Percentiles rank a stretch among this genome's conserved stretches.
These are phyloP conservation scores for Paragyromitra xinjiangensis DNA, from an alignment of 495 filamentous ascomycete species.

Conservation along the genomic window DNA sequence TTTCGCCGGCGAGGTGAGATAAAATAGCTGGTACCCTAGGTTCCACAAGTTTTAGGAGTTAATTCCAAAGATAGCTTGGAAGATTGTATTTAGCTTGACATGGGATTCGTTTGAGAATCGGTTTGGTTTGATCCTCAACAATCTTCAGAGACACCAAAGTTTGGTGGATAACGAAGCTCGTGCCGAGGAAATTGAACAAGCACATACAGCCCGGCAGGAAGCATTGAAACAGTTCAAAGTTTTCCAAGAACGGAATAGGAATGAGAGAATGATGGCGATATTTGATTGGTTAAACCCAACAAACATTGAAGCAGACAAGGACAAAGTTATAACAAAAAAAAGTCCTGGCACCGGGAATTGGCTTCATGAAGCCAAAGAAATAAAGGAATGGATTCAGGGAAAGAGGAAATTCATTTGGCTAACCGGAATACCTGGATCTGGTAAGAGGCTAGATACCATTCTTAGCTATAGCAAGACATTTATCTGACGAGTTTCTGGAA, in stretches of 20 bases:
- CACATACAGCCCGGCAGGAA: conserved; percentile 39
- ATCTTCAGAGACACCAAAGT: conserved; percentile 47
- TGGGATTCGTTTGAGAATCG: conserved; percentile 23
- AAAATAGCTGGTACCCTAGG: background rate
- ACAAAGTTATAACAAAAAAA: conserved; percentile 37
- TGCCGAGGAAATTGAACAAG: conserved; percentile 42
- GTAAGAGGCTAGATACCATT: conserved; percentile 29
- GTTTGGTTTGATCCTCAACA: conserved; percentile 41
- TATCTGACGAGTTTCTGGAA: conserved; percentile 22
- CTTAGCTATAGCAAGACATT: background rate
- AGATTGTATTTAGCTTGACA: conserved; percentile 17
- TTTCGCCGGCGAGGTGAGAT: conserved; percentile 51
- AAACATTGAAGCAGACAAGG: conserved; percentile 19
- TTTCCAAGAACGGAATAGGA: conserved; percentile 12
- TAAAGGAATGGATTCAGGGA: conserved; percentile 45
- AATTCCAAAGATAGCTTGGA: conserved; percentile 17
- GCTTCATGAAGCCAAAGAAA: conserved; percentile 40
- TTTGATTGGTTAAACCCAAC: conserved; percentile 19
- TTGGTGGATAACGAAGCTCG: conserved; percentile 44
- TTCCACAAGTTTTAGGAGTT: background rate
- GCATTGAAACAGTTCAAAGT: conserved; percentile 44
- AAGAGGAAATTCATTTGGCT: conserved; percentile 53
- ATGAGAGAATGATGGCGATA: background rate
- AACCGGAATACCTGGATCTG: conserved; percentile 57
- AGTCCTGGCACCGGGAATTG: conserved; percentile 49